phyloP scores from a whole-genome alignment of 2,329 filamentous ascomycete genomes.

The Cordyceps cateniannulata region DNA sequence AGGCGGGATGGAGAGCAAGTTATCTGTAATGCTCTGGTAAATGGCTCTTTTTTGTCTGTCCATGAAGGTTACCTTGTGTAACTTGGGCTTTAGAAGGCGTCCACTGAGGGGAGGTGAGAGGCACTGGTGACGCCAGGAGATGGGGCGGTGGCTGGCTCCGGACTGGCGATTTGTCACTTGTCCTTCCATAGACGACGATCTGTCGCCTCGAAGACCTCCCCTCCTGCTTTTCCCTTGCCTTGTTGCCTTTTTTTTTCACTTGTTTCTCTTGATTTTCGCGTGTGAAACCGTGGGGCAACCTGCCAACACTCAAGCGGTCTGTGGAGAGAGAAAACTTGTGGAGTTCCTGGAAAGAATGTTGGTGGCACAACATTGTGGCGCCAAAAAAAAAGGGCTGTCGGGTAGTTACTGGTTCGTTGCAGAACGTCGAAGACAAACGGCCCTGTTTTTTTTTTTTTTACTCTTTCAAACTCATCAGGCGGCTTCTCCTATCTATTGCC shows the following conservation, averaged over 20 bases:
- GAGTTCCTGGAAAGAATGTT: background rate
- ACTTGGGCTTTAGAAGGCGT: background rate
- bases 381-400: background rate
- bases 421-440: background rate
- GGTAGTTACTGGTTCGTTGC: background rate
- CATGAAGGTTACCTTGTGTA: background rate
- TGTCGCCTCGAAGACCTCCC: background rate
- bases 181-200: background rate
- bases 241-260: background rate
- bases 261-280: background rate
- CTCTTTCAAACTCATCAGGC: background rate
- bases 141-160: background rate
- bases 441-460: background rate
- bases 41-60: background rate
- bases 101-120: background rate
- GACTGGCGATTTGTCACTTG: background rate
- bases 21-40: too few species aligned
- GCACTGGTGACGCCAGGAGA: background rate
- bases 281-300: constrained; percentile 4
- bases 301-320: background rate
- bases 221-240: background rate
- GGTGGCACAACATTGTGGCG: background rate
- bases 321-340: background rate
- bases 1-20: background rate
- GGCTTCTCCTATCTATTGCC: background rate